These are phyloP conservation scores for Candolleomyces eurysporus DNA, from an alignment of 768 basidiomycete species.

Conservation along the genomic window DNA sequence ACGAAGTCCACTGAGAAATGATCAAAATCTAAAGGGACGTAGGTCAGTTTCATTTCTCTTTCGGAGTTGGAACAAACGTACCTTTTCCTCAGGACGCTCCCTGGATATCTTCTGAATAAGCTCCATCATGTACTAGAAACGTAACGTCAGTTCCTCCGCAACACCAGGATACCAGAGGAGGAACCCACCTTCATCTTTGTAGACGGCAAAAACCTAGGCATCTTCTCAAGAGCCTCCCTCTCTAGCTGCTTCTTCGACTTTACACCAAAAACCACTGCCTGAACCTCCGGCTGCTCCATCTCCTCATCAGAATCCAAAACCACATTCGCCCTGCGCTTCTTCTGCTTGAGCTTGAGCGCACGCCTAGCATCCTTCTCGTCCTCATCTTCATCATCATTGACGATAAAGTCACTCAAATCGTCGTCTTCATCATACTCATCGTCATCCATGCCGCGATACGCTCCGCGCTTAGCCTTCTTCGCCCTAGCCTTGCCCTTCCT, in stretches of 20 bases:
- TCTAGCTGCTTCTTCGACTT: slow-evolving; percentile 24
- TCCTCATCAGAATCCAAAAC: slow-evolving; percentile 47
- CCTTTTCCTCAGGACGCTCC: slow-evolving; percentile 61
- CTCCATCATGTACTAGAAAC: slow-evolving; percentile 56
- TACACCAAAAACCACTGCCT: slow-evolving; percentile 40
- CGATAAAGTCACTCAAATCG: slow-evolving; percentile 52
- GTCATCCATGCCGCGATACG: background rate
- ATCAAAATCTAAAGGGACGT: slow-evolving; percentile 46
- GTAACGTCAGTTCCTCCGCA: background rate
- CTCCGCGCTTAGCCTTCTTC: background rate
- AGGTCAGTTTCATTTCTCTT: background rate
- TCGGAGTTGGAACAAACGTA: slow-evolving; percentile 15
- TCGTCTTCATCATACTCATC: slow-evolving; percentile 31
- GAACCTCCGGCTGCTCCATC: slow-evolving; percentile 36
- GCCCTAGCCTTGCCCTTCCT: slow-evolving; percentile 4
- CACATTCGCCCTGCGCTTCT: slow-evolving; percentile 35
- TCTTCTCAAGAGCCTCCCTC: slow-evolving; percentile 37
- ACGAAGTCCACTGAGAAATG: slow-evolving; percentile 70
- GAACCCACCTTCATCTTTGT: slow-evolving; percentile 71
- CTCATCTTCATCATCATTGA: slow-evolving; percentile 51
- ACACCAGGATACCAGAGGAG: background rate
- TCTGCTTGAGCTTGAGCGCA: slow-evolving; percentile 31
- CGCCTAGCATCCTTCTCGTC: slow-evolving; percentile 47
- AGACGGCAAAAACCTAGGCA: slow-evolving; percentile 61
- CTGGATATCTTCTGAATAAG: slow-evolving; percentile 42